Evolutionary conservation across 306 rosid species (phyloP), one percentile per base, ranked within the genome.

Genomic region (Dryas drummondii): DNA sequence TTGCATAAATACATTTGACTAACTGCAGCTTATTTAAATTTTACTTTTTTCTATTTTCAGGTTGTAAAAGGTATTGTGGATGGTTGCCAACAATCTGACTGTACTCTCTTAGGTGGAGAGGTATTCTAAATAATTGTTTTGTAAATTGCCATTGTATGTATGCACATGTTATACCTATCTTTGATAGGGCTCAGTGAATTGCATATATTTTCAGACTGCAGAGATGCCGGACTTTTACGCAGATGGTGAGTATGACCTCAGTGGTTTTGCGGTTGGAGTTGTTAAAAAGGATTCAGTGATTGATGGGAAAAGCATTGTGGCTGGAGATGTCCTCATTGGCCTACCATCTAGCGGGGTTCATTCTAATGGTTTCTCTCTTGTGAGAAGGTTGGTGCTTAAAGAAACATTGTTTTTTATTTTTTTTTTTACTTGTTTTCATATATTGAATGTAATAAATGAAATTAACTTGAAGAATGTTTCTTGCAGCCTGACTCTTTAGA

Each of bases 141-240:
- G 37, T 2, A 32, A 32, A 32, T 32, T 32, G 2, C 37, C 22
- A 22, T 22, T 22, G 22, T 32, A 32, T 22, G 22, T 32, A 32
- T 32, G 37, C 42, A 5, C 27, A 10, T 58, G 49, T 40, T 70
- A 10, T 27, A 56, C 44, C 0, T 19, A 58, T 7, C 44, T 27
- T 46, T 9, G 26, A 27, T 72, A 63, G 64, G 47, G 45, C 56
- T 73, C 10, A 16, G 46, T 80, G 52, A 59, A 73, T 73, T 77
- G 26, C 55, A 9, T 62, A 44, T 78, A 57, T 76, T 76, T 84
- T 75, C 82, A 92, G 99, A 94, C 97, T 26, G 97, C 97, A 57
- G 99, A 94, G 84, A 94, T 94, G 99, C 99, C 99, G 7, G 96
- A 85, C 71, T 93, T 94, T 54, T 94, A 94, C 41, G 91, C 89